Percentiles rank a stretch among this genome's conserved stretches.
Evolutionary conservation across 139 green algal species (phyloP).

Genomic region (Tetradesmus lagerheimii): DNA sequence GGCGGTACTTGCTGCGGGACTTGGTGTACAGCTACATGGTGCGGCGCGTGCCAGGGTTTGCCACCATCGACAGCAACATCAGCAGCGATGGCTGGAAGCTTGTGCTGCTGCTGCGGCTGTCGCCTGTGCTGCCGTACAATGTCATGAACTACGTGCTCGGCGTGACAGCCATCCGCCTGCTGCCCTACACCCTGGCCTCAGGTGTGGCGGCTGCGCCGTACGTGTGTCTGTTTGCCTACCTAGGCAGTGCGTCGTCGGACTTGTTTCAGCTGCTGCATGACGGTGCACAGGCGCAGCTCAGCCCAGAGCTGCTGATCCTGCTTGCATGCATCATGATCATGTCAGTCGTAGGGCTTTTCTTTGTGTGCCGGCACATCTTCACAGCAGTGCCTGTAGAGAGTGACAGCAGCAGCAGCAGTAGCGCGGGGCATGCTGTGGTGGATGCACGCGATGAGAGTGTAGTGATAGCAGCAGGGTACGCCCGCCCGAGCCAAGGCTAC

Average conservation of each 20-base stretch:
- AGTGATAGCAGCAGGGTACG: not conserved
- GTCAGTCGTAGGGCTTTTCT: conserved; percentile 17
- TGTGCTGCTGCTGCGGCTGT: conserved; percentile 64
- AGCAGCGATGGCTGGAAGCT: conserved; percentile 57
- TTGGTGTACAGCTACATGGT: conserved; percentile 40
- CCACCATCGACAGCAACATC: conserved; percentile 47
- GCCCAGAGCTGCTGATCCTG: conserved; percentile 13
- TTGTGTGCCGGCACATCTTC: conserved; percentile 9
- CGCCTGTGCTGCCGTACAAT: conserved; percentile 62
- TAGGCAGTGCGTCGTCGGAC: conserved; percentile 11
- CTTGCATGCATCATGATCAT: conserved; percentile 34
- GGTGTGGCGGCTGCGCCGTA: conserved; percentile 26
- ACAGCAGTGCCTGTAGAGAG: not conserved
- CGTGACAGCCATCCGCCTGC: conserved; percentile 52
- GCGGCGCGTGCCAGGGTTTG: conserved; percentile 35
- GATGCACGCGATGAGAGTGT: not conserved
- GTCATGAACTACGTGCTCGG: conserved; percentile 58
- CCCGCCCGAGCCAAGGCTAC: not conserved
- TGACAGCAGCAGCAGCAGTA: not conserved
- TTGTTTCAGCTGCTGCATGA: conserved; percentile 20
- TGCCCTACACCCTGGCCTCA: conserved; percentile 26
- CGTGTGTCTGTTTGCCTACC: conserved; percentile 24
- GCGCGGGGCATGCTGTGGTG: not conserved
- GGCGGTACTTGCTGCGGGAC: conserved; percentile 55
- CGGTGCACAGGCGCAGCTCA: not conserved